Evolutionary conservation across 805 yeast species (phyloP), one percentile per base, ranked within the genome.

Genomic region (Myxozyma kluyveri): DNA sequence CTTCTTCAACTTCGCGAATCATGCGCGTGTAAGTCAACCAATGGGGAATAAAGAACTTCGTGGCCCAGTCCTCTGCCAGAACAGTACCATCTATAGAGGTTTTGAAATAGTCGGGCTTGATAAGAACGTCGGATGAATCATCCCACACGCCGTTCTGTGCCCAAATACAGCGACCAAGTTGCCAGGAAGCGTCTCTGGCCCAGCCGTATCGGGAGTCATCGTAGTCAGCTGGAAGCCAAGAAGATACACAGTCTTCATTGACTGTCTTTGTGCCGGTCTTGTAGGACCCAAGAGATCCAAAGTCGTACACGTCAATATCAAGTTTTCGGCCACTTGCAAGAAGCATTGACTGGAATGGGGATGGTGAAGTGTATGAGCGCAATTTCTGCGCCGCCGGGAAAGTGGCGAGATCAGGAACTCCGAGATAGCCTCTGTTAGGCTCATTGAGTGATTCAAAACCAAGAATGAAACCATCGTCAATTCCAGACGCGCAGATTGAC

Each of bases 381-480:
- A 91, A 75, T 50, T 83, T 83, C 62, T 86, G 87, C 12, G 59
- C 59, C 3, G 70, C 71, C 3, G 75, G 90, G 19, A 83, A 65
- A 1, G 60, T 61, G 7, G 72, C 72, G 27, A 90, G 67, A 63
- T 86, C 75, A 2, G 70, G 69, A 44, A 76, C 75, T 0, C 93
- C 95, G 38, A 84, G 75, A 47, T 82, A 76, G 0, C 97, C 97
- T 46, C 73, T 65, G 61, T 80, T 84, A 4, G 96, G 96, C 66
- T 90, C 97, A 66, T 90, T 90, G 71, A 90, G 67, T 45, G 86
- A 76, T 69, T 90, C 97, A 50, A 87, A 73, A 2, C 96, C 97
- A n/a, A 86, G 56, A 1, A 87, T 67, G n/a, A 82, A 74, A 14
- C 80, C 78, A n/a, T 71, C 68, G 26, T 73, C 72, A 40, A 82